Evolutionary conservation across 352 stramenopile species (phyloP), one percentile per base, ranked within the genome.

Genomic region (Pythium brachiatum): DNA sequence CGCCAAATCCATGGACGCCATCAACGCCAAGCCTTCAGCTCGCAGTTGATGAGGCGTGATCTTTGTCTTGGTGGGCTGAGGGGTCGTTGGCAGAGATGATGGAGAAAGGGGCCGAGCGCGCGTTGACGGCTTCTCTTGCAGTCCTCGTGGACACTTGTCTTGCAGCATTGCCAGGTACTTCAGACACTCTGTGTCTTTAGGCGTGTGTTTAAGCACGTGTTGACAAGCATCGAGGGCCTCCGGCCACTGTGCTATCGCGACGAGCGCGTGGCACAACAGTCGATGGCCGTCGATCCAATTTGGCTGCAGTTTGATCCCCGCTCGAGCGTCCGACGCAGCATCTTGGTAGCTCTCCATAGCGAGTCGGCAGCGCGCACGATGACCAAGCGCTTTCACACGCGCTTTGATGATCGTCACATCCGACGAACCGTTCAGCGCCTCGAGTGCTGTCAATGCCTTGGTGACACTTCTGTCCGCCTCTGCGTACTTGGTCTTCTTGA

Each of bases 311-410:
- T 21, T 6, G 29, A 53, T 43, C 1, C 38, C 41, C 12, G 15
- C 15, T 16, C 16, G 43, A 21, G 43, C 55, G 29, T 62, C 55
- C 4, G 11, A 9, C 15, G 20, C 23, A 1, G 43, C 55, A 21
- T 3, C 8, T 8, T 44, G 41, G 3, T 12, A 62, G 5, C 34
- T 39, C 12, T 53, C 26, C 34, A 39, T 38, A 6, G 44, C 27
- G 23, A 56, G 43, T 7, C 57, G 57, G 47, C 57, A 63, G 15
- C 57, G 57, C 15, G 57, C 57, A 29, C 57, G 57, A 56, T 63
- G 57, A 11, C 39, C 57, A 12, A 54, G 26, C 20, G 50, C 21
- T 23, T 56, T 54, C 1, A 54, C 12, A 2, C 25, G 11, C 20
- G 44, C 20, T 39, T 34, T 7, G 2, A 21, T 23, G 5, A 36